These are phyloP conservation scores for Beverwykella pulmonaria DNA, from an alignment of 495 filamentous ascomycete genomes.

Conservation along the genomic window DNA sequence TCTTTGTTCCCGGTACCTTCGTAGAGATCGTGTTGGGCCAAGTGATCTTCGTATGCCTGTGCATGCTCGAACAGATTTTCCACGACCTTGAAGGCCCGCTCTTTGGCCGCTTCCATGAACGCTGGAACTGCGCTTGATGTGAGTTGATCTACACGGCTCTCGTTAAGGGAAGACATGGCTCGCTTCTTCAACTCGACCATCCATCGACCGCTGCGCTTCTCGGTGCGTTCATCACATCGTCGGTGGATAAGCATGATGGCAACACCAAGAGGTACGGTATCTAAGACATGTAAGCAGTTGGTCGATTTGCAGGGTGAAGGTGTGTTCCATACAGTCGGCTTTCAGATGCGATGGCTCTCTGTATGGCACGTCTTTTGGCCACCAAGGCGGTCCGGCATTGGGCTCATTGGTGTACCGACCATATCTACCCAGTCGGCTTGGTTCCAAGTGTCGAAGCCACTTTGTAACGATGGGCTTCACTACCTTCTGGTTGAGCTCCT, in stretches of 20 bases:
- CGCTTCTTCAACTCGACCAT: not conserved
- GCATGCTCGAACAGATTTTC: slow-evolving; percentile 1
- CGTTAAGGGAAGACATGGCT: not conserved
- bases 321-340: not conserved
- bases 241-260: slow-evolving; percentile 1
- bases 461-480: not conserved
- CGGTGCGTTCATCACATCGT: not conserved
- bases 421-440: not conserved
- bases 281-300: not conserved
- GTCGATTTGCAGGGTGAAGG: not conserved
- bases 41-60: slow-evolving; percentile 19
- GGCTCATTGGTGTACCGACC: not conserved
- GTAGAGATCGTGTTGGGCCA: slow-evolving; percentile 11
- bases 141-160: not conserved
- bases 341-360: slow-evolving; percentile 15
- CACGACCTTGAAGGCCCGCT: not conserved
- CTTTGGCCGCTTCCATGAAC: slow-evolving; percentile 3
- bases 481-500: not conserved
- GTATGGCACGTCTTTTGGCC: slow-evolving; percentile 9
- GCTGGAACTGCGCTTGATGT: not conserved
- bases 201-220: not conserved
- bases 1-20: slow-evolving; percentile 2
- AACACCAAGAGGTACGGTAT: not conserved
- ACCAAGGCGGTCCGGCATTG: slow-evolving; percentile 11
- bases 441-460: not conserved